Base-by-base conservation (phyloP, 2,329 filamentous ascomycete genomes). In the Fusarium sp. region DNA sequence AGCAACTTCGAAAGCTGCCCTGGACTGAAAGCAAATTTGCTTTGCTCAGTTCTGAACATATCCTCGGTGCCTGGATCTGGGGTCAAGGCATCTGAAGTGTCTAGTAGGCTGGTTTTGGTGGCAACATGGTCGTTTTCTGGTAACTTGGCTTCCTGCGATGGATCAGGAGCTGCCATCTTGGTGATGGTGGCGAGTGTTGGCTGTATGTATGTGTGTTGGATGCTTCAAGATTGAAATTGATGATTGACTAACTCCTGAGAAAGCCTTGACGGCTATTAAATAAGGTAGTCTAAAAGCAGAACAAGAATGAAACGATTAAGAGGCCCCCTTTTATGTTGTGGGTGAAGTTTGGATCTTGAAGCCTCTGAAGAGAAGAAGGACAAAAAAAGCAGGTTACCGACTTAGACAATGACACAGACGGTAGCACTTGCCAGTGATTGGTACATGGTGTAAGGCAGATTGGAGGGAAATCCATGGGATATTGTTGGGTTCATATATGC, bases 1-100 rank as follows among this genome's bases (percentile, higher is more conserved):
- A 94, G 85, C 11, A 96, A 83, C 82, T 95, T 95, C 70, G 87
- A 91, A 67, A 97, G 85, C 76, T 96, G 91, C 14, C 94, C 94
- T 2, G 92, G 92, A 5, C 90, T 90, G 78, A 93, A 97, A n/a
- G 93, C 94, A 78, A 97, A 97, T 5, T 91, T 91, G 79, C 95
- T 97, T 77, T 93, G 84, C 10, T 91, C 86, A 20, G 95, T 90
- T 46, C 88, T 80, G 78, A 93, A 95, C 78, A 94, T 92, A 44
- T 86, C 87, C 81, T 94, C 92, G 0, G 89, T 92, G 17, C 91
- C 92, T 7, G 90, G 92, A 78, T 95, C 93, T 44, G 79, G 80
- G 18, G 79, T 81, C 22, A 81, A 67, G 29, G 79, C 80, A 73
- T 81, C 78, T 29, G 75, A 64, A 33, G 72, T 71, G 62, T 81